A percentile compares a stretch with the other conserved stretches of the same genome.
Conservation (phyloP, 2,329 filamentous ascomycete species). For the Ascosphaera aggregata region DNA sequence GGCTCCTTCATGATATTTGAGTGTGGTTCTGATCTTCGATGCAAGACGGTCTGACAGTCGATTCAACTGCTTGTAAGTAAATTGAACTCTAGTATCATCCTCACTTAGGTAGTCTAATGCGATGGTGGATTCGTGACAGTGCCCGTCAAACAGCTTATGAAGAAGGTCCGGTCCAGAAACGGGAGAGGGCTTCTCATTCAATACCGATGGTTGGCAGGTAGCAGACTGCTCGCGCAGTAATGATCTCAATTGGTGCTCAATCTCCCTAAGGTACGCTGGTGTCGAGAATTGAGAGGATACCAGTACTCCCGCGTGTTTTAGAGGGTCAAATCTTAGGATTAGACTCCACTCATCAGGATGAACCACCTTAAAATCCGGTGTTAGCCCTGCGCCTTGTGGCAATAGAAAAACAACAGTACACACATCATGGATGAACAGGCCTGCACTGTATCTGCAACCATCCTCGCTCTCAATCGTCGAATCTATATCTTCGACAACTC, state of each 20-base stretch:
- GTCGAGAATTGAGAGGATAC: conserved; percentile 10
- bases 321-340: conserved; percentile 8
- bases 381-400: background rate
- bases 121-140: conserved; percentile 13
- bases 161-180: conserved; percentile 33
- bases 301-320: conserved; percentile 8
- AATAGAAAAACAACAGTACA: conserved; percentile 2
- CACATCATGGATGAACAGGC: conserved; percentile 8
- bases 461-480: conserved; percentile 1
- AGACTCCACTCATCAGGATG: conserved; percentile 6
- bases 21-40: conserved; percentile 18
- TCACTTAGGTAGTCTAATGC: conserved; percentile 42
- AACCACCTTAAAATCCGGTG: background rate
- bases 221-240: conserved; percentile 8
- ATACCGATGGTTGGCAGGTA: conserved; percentile 4
- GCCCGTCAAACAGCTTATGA: conserved; percentile 36
- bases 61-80: conserved; percentile 44
- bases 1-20: conserved; percentile 6
- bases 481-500: conserved; percentile 6
- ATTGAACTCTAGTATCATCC: conserved; percentile 20
- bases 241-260: conserved; percentile 10
- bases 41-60: conserved; percentile 32
- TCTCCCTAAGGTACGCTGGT: conserved; percentile 9
- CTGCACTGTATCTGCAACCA: conserved; percentile 7
- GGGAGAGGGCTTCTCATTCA: conserved; percentile 30